Base-by-base conservation (phyloP, 2,329 filamentous ascomycete genomes). In the Penicillium rolfsii region DNA sequence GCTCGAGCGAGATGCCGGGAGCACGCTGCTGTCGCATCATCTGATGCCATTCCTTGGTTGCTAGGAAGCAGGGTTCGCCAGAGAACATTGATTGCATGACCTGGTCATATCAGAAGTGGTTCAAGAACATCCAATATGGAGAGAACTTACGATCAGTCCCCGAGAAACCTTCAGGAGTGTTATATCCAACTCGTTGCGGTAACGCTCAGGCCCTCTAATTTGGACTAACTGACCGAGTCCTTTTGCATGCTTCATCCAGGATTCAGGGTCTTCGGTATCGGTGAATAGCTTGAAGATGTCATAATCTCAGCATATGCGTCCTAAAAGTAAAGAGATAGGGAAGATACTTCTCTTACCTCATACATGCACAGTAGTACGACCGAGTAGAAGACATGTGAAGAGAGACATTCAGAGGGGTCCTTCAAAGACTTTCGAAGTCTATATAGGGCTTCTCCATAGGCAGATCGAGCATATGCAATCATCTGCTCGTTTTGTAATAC, bases 61-160 rank as follows among this genome's bases (percentile, higher is more conserved):
- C 62, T 19, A 73, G 48, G 30, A 73, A 71, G 49, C 70, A 74
- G 49, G 61, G 36, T 52, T 71, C 63, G 1, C 68, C 68, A 4
- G 71, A 67, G 40, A 74, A 74, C 52, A 74, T 62, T 11, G 71
- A 70, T 56, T 74, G 64, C 71, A 74, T 73, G 5, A 74, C 65
- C 70, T 72, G 28, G 28, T 35, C 19, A 5, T 26, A n/a, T 50
- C 30, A 50, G n/a, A 50, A 22, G 1, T 43, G 28, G n/a, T 35
- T 19, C 16, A 5, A 46, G 19, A 9, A 26, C 3, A 53, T 4
- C 5, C 24, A n/a, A 6, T 28, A 16, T 28, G 19, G 0, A 7
- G 9, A 24, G 3, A 53, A 61, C 69, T 19, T 62, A 72, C 71
- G 55, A 73, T 68, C 16, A 73, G 43, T 2, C 71, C 71, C 22